phyloP scores from a whole-genome alignment of 2,329 filamentous ascomycete species.

The Diaporthe capsici region DNA sequence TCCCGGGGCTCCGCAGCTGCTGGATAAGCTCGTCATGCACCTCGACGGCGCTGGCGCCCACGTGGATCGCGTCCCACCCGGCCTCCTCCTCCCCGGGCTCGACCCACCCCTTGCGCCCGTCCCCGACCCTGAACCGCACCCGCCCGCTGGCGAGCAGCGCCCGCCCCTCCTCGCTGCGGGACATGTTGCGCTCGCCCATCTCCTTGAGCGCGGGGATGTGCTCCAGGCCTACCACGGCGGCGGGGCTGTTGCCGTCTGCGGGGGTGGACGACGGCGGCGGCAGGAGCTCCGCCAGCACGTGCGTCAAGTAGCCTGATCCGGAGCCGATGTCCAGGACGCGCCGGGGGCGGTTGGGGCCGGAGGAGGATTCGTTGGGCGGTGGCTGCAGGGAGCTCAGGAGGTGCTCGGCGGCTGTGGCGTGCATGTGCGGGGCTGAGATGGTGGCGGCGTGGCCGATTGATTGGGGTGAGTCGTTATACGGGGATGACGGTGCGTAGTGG shows the following conservation, averaged over 20 bases:
- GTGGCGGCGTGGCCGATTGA: conserved; percentile 69
- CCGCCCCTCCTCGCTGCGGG: conserved; percentile 71
- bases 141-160: conserved; percentile 73
- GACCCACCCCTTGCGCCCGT: conserved; percentile 78
- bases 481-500: conserved; percentile 79
- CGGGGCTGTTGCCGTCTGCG: conserved; percentile 61
- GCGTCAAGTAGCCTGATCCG: conserved; percentile 87
- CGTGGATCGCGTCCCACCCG: conserved; percentile 94
- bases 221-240: conserved; percentile 78
- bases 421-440: conserved; percentile 74
- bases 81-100: conserved; percentile 57
- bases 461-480: conserved; percentile 77
- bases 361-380: conserved; percentile 33
- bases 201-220: conserved; percentile 77
- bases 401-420: conserved; percentile 67
- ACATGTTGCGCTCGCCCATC: conserved; percentile 75
- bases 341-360: conserved; percentile 48
- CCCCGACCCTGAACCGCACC: conserved; percentile 81
- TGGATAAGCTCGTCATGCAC: conserved; percentile 80
- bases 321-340: conserved; percentile 81
- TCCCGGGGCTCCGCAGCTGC: conserved; percentile 84
- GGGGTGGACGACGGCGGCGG: neutral
- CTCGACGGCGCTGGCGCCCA: conserved; percentile 85
- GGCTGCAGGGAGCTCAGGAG: conserved; percentile 62
- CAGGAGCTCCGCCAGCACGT: conserved; percentile 83